A percentile compares a stretch with the other conserved stretches of the same genome.
phyloP scores from a whole-genome alignment of 73 alveolate species.

The Effrenium voratum region DNA sequence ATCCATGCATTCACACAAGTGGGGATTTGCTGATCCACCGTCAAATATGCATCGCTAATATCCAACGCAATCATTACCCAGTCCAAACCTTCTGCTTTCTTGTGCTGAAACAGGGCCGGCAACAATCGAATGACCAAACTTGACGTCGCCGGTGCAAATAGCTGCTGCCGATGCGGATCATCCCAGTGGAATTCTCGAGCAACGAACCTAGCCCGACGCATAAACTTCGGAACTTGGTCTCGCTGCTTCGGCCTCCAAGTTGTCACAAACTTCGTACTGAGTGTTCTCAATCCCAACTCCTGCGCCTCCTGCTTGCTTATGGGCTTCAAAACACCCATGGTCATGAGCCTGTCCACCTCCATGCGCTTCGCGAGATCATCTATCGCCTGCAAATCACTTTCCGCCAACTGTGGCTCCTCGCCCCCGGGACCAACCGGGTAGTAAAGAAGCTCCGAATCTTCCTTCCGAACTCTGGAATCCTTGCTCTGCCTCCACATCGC shows the following conservation, averaged over 20 bases:
- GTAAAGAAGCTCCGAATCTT: too few species aligned
- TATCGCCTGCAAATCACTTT: neutral
- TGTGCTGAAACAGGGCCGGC: neutral
- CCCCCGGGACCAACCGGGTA: too few species aligned
- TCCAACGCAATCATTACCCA: neutral
- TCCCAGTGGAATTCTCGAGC: neutral
- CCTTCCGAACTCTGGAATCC: too few species aligned
- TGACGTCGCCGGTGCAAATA: neutral
- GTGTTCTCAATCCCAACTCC: neutral
- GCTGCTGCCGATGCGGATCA: neutral
- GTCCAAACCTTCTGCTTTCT: too few species aligned
- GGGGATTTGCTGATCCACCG: neutral
- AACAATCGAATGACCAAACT: neutral
- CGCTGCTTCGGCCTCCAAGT: neutral
- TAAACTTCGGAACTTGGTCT: neutral
- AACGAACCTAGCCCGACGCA: neutral
- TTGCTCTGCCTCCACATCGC: too few species aligned
- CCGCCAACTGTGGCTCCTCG: neutral
- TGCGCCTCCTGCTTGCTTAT: neutral
- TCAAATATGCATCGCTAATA: neutral
- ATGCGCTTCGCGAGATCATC: neutral
- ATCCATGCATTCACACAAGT: neutral
- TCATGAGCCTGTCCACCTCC: neutral
- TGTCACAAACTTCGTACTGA: neutral
- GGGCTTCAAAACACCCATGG: neutral